phyloP scores from a whole-genome alignment of 2,329 filamentous ascomycete genomes.

The Fusarium burgessii region DNA sequence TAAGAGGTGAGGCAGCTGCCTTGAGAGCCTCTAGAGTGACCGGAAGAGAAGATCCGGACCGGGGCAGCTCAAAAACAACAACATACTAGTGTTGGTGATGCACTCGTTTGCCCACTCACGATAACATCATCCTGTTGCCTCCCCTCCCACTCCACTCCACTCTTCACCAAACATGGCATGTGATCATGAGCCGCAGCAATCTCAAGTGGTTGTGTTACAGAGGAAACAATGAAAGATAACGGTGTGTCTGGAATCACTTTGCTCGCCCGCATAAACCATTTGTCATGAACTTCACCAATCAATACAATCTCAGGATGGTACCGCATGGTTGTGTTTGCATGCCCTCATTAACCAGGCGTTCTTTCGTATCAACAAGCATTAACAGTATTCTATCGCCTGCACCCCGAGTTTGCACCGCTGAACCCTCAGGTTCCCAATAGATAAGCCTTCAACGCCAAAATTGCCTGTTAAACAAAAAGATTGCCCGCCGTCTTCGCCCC shows the following conservation, averaged over 20 bases:
- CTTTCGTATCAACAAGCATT: constrained; percentile 31
- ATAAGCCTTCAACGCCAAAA: constrained; percentile 35
- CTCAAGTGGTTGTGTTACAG: constrained; percentile 13
- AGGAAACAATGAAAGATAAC: constrained; percentile 16
- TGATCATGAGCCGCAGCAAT: constrained; percentile 9
- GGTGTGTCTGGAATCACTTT: constrained; percentile 19
- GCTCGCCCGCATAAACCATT: constrained; percentile 11
- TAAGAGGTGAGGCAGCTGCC: background rate
- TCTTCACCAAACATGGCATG: constrained; percentile 11
- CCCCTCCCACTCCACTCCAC: background rate
- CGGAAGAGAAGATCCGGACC: constrained; percentile 26
- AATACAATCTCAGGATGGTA: constrained; percentile 24
- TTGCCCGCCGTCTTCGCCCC: background rate
- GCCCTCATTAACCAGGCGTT: constrained; percentile 29
- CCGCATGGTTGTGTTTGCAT: constrained; percentile 32
- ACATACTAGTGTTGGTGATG: constrained; percentile 3
- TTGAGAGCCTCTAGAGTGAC: background rate
- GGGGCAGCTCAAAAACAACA: constrained; percentile 2
- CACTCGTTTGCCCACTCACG: constrained; percentile 14
- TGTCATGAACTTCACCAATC: constrained; percentile 20
- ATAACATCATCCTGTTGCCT: constrained; percentile 13
- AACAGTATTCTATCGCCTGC: constrained; percentile 33
- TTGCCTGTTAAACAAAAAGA: constrained; percentile 30
- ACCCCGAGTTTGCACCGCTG: constrained; percentile 19
- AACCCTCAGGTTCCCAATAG: constrained; percentile 12